These are phyloP conservation scores for Zymoseptoria ardabiliae DNA, from an alignment of 2,329 filamentous ascomycete species.

Conservation along the genomic window DNA sequence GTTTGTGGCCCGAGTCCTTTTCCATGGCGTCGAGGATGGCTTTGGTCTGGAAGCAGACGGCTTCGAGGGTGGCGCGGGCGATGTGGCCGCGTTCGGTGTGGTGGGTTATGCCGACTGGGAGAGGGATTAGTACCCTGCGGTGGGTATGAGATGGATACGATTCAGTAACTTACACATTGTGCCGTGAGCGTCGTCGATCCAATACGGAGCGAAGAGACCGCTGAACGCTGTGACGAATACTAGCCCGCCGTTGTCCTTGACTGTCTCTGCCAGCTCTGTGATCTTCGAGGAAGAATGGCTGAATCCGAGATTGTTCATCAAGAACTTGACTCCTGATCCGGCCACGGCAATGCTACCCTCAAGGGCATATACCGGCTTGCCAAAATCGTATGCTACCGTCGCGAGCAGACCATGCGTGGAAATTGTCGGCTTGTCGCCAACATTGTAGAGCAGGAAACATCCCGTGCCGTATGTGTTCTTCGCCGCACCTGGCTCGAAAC, in stretches of 20 bases:
- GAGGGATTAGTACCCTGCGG: background rate
- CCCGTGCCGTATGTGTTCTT: conserved; percentile 92
- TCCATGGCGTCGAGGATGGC: conserved; percentile 93
- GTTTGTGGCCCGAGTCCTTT: conserved; percentile 68
- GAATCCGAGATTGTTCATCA: conserved; percentile 54
- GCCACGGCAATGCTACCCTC: conserved; percentile 76
- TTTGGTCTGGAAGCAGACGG: conserved; percentile 86
- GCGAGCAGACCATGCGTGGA: conserved; percentile 74
- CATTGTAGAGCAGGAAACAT: conserved; percentile 84
- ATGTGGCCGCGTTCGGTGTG: conserved; percentile 85
- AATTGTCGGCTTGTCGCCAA: conserved; percentile 76
- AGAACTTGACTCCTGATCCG: conserved; percentile 58
- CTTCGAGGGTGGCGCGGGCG: conserved; percentile 80
- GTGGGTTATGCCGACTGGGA: conserved; percentile 36
- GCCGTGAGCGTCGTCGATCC: conserved; percentile 87
- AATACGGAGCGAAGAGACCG: conserved; percentile 86
- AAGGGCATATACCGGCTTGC: conserved; percentile 64
- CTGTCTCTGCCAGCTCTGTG: conserved; percentile 55
- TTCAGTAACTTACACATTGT: conserved; percentile 58
- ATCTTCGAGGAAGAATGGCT: conserved; percentile 58
- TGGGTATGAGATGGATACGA: background rate
- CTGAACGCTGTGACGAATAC: conserved; percentile 85
- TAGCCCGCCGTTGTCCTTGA: conserved; percentile 72
- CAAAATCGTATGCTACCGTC: conserved; percentile 83
- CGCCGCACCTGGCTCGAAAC: conserved; percentile 71